phyloP scores from a whole-genome alignment of 2,329 filamentous ascomycete genomes.

The Penicillium nordicum region DNA sequence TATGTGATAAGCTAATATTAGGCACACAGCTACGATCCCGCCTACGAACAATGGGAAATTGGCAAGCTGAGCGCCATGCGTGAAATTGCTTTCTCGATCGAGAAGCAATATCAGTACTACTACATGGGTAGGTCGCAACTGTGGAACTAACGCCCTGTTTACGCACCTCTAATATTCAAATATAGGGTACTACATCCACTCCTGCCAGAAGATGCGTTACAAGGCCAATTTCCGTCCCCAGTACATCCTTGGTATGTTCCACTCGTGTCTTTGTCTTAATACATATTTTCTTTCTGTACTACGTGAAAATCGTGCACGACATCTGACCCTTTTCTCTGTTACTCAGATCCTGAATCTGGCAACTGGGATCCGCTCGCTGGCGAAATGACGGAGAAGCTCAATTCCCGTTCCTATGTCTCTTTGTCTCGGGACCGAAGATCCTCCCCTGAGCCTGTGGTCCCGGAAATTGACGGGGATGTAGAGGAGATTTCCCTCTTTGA shows the following conservation, averaged over 20 bases:
- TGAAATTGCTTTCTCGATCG: conserved; percentile 55
- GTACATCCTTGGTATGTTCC: conserved; percentile 45
- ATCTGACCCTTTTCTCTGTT: conserved; percentile 1
- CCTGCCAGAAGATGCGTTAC: conserved; percentile 52
- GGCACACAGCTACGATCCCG: conserved; percentile 53
- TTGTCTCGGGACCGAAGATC: conserved; percentile 38
- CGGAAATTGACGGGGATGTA: conserved; percentile 19
- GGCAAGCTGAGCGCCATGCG: conserved; percentile 61
- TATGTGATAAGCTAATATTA: background rate
- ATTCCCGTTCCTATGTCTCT: conserved; percentile 45
- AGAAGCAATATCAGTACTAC: conserved; percentile 58
- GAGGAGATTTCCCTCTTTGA: conserved; percentile 46
- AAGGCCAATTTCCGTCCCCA: conserved; percentile 48
- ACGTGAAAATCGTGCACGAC: background rate
- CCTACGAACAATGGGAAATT: conserved; percentile 59
- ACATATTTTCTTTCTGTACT: background rate
- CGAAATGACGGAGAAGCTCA: conserved; percentile 41
- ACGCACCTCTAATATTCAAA: background rate
- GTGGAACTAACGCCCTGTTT: background rate
- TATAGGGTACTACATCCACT: conserved; percentile 60
- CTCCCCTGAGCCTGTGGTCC: conserved; percentile 1
- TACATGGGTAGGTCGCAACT: conserved; percentile 55
- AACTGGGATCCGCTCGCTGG: conserved; percentile 46
- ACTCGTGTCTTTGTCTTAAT: background rate
- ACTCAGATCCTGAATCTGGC: conserved; percentile 45